These are phyloP conservation scores for Lentinula aciculospora DNA, from an alignment of 768 basidiomycete species.

Conservation along the genomic window DNA sequence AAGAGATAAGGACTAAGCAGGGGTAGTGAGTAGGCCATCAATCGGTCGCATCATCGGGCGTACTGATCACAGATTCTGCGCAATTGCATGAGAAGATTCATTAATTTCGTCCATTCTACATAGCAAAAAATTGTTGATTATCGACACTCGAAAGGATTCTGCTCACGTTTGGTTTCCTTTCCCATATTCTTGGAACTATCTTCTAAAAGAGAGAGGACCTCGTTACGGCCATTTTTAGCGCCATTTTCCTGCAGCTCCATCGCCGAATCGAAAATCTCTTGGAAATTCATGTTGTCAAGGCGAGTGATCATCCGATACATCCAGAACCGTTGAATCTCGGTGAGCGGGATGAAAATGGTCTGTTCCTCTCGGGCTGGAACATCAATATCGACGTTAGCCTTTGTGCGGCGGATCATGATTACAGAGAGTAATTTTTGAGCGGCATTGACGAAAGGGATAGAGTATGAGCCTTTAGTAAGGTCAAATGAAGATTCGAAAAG, in stretches of 20 bases:
- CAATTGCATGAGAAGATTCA: slow-evolving; percentile 70
- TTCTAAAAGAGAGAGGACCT: slow-evolving; percentile 32
- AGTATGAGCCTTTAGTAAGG: slow-evolving; percentile 46
- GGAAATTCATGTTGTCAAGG: slow-evolving; percentile 42
- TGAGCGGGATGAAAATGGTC: slow-evolving; percentile 52
- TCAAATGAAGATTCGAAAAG: slow-evolving; percentile 50
- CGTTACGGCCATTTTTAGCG: slow-evolving; percentile 29
- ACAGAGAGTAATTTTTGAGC: slow-evolving; percentile 41
- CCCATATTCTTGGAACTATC: slow-evolving; percentile 23
- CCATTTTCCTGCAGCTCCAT: slow-evolving; percentile 19
- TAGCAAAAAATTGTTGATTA: neutral
- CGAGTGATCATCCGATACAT: slow-evolving; percentile 49
- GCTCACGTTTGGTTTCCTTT: slow-evolving; percentile 25
- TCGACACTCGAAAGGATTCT: slow-evolving; percentile 5
- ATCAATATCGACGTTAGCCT: slow-evolving; percentile 34
- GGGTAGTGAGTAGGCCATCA: neutral
- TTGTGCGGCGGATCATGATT: slow-evolving; percentile 60
- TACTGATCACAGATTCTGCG: slow-evolving; percentile 69
- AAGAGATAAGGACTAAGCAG: neutral
- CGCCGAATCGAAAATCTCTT: slow-evolving; percentile 37
- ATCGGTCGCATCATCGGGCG: slow-evolving; percentile 11
- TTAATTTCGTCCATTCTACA: slow-evolving; percentile 48
- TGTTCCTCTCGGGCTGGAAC: slow-evolving; percentile 56
- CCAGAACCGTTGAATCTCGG: slow-evolving; percentile 60
- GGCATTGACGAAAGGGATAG: slow-evolving; percentile 39